Evolutionary conservation across 345 rosid genomes (phyloP).

Genomic region (Citrus mangshanensis): DNA sequence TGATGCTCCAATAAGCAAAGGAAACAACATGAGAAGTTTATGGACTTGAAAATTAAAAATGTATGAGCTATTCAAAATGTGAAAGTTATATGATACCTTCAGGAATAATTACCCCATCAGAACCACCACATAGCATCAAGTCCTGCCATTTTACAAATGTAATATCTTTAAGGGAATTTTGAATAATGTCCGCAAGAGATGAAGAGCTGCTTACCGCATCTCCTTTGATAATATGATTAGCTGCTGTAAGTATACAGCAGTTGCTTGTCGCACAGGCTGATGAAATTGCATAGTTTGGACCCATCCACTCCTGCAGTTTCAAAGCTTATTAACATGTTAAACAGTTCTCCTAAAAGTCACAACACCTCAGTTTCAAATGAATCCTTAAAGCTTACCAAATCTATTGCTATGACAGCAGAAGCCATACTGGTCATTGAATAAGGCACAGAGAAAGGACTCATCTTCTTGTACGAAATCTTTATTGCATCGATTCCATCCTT

Average conservation of each 20-base stretch:
- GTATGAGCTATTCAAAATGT: no score
- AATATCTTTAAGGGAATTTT: no score
- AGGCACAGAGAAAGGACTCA: conserved; percentile 56
- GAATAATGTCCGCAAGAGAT: no score
- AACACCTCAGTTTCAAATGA: not conserved
- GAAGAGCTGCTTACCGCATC: conserved; percentile 44
- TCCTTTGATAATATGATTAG: conserved; percentile 52
- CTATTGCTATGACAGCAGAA: conserved; percentile 58
- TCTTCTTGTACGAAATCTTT: conserved; percentile 42
- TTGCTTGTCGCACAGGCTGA: conserved; percentile 67
- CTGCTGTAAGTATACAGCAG: conserved; percentile 57
- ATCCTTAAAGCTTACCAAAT: conserved; percentile 31
- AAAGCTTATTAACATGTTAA: not conserved
- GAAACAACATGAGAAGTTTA: not conserved
- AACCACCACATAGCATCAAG: conserved; percentile 61
- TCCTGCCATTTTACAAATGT: conserved; percentile 26
- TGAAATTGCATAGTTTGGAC: conserved; percentile 63
- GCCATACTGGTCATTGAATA: conserved; percentile 56
- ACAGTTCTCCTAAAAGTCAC: not conserved
- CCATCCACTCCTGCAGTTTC: conserved; percentile 58
- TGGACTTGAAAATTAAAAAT: not conserved
- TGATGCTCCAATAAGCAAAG: conserved; percentile 13
- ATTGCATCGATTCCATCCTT: conserved; percentile 48
- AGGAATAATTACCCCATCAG: conserved; percentile 54
- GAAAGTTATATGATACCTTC: conserved; percentile 25